phyloP scores from a whole-genome alignment of 164 flowering plant genomes.

The Vitis riparia region DNA sequence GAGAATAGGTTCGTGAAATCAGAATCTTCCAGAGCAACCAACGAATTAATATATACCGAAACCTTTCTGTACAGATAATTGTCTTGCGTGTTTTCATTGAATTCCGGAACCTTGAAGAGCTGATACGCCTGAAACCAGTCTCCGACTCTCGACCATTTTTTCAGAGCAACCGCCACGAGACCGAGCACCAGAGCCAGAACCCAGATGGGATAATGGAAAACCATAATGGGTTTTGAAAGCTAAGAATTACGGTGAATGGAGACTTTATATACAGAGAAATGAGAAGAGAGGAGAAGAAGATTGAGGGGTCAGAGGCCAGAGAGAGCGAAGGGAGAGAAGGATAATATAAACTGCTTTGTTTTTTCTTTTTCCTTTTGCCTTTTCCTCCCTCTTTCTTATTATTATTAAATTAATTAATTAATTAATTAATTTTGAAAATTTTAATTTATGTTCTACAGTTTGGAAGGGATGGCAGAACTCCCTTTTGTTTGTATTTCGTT shows the following conservation, averaged over 20 bases:
- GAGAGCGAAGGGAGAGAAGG: too few species aligned
- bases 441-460: too few species aligned
- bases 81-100: constrained; percentile 50
- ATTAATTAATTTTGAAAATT: too few species aligned
- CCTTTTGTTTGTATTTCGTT: too few species aligned
- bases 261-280: background rate
- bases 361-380: too few species aligned
- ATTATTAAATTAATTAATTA: too few species aligned
- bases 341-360: too few species aligned
- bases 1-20: constrained; percentile 68
- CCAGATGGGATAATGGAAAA: too few species aligned
- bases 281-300: background rate
- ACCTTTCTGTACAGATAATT: constrained; percentile 60
- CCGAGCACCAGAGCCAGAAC: too few species aligned
- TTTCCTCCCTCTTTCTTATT: too few species aligned
- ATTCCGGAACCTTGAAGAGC: constrained; percentile 61
- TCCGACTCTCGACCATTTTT: constrained; percentile 25
- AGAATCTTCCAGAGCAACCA: constrained; percentile 64
- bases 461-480: too few species aligned
- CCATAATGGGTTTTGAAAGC: background rate
- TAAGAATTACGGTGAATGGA: background rate
- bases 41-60: constrained; percentile 47
- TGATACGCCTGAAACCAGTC: constrained; percentile 39
- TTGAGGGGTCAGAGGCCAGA: background rate
- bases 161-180: background rate